Percentiles rank a stretch among this genome's conserved stretches.
Evolutionary conservation across 331 rosid species (phyloP).

Genomic region (Quercus phellos): DNA sequence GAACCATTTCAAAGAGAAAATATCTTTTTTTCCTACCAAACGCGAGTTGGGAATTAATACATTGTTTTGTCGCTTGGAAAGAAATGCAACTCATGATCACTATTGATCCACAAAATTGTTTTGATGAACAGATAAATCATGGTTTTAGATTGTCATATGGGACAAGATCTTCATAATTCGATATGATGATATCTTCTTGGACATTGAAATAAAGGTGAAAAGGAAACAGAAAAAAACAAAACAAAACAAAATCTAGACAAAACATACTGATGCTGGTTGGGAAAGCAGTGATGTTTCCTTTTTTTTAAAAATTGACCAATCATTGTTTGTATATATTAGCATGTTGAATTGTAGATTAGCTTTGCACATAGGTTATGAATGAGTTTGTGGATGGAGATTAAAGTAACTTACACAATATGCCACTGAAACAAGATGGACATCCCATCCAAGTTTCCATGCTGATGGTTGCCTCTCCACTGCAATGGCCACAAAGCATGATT

Average conservation of each 20-base stretch:
- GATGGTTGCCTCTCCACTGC: constrained; percentile 58
- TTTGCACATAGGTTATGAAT: background rate
- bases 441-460: constrained; percentile 94
- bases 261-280: background rate
- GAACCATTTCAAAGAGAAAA: too few relatives aligned
- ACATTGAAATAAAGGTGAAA: background rate
- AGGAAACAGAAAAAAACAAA: background rate
- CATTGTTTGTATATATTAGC: background rate
- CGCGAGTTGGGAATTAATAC: too few relatives aligned
- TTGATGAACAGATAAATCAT: background rate
- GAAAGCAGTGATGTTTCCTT: background rate
- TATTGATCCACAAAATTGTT: background rate
- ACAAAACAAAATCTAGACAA: background rate
- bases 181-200: background rate
- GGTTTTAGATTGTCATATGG: background rate
- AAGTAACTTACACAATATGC: constrained; percentile 68
- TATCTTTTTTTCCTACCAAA: too few relatives aligned
- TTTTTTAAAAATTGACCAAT: background rate
- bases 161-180: background rate
- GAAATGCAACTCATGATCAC: too few relatives aligned
- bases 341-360: background rate
- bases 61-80: too few relatives aligned
- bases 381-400: background rate
- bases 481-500: constrained; percentile 54
- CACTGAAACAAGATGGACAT: constrained; percentile 72